Conservation (phyloP, 1,284 basidiomycete genomes). For the Pulchroboletus neoregius region DNA sequence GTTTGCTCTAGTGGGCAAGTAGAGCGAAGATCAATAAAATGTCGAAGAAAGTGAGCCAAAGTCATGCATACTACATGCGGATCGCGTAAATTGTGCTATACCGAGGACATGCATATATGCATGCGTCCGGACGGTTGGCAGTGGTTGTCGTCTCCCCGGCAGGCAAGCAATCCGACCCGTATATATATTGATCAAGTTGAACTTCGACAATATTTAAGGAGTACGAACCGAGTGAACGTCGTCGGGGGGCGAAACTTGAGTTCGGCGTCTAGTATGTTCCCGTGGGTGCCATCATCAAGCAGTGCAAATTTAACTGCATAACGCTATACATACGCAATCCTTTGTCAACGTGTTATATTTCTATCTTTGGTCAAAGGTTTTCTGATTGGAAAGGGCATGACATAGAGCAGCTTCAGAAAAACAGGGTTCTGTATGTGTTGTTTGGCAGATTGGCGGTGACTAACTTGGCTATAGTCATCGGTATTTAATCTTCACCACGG, state of each 20-base stretch:
- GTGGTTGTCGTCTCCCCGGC: not conserved
- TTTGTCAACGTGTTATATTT: not conserved
- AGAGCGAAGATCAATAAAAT: slow-evolving; percentile 5
- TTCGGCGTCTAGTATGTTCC: not conserved
- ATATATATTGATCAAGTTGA: not conserved
- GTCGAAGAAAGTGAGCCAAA: not conserved
- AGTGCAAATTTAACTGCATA: not conserved
- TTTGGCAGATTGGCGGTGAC: not conserved
- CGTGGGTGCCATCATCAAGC: not conserved
- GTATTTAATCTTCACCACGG: not conserved
- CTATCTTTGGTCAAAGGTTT: not conserved
- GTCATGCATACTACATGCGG: slow-evolving; percentile 1
- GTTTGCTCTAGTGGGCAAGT: not conserved
- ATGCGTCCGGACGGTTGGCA: not conserved
- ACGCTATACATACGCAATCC: not conserved
- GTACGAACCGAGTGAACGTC: not conserved
- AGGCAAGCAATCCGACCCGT: not conserved
- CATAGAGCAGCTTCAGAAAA: not conserved
- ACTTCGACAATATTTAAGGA: not conserved
- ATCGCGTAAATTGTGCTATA: not conserved
- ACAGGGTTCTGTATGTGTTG: not conserved
- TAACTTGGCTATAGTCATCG: slow-evolving; percentile 6
- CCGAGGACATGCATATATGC: not conserved
- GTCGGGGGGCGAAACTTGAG: not conserved
- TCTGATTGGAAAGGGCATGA: not conserved